These are phyloP conservation scores for Rosellinia necatrix DNA, from an alignment of 2,329 filamentous ascomycete genomes.

Conservation along the genomic window DNA sequence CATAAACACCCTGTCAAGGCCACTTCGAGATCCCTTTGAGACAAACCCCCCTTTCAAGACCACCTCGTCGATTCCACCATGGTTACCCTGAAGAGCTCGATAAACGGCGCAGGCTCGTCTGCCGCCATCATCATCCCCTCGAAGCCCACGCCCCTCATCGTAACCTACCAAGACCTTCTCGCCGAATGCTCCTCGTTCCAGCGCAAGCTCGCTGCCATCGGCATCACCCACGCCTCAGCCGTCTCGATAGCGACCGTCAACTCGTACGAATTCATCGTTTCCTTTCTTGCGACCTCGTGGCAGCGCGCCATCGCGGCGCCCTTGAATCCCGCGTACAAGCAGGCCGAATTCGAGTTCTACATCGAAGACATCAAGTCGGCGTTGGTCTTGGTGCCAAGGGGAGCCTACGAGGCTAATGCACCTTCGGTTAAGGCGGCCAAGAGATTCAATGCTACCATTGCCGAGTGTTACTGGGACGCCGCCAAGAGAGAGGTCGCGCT, in stretches of 20 bases:
- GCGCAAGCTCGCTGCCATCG: slow-evolving; percentile 74
- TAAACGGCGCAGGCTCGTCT: slow-evolving; percentile 50
- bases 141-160: slow-evolving; percentile 62
- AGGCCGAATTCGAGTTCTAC: slow-evolving; percentile 90
- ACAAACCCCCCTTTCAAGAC: neutral
- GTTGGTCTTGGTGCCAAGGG: slow-evolving; percentile 75
- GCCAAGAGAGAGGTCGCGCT: slow-evolving; percentile 68
- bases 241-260: slow-evolving; percentile 85
- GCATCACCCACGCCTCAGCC: slow-evolving; percentile 69
- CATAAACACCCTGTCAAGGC: neutral
- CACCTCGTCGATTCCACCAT: slow-evolving; percentile 24
- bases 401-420: slow-evolving; percentile 67
- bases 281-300: slow-evolving; percentile 84
- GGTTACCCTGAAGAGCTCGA: slow-evolving; percentile 55
- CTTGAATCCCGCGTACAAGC: slow-evolving; percentile 87
- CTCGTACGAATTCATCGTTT: slow-evolving; percentile 85
- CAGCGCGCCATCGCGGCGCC: slow-evolving; percentile 83
- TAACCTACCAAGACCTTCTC: slow-evolving; percentile 71
- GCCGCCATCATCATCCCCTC: slow-evolving; percentile 75
- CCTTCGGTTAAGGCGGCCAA: slow-evolving; percentile 76
- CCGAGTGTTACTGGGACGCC: slow-evolving; percentile 82
- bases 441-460: slow-evolving; percentile 82
- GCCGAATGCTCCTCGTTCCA: slow-evolving; percentile 73
- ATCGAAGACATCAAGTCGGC: slow-evolving; percentile 85
- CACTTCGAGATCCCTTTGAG: no score